Base-by-base conservation (phyloP, 768 basidiomycete species). In the Hydnum rufescens region DNA sequence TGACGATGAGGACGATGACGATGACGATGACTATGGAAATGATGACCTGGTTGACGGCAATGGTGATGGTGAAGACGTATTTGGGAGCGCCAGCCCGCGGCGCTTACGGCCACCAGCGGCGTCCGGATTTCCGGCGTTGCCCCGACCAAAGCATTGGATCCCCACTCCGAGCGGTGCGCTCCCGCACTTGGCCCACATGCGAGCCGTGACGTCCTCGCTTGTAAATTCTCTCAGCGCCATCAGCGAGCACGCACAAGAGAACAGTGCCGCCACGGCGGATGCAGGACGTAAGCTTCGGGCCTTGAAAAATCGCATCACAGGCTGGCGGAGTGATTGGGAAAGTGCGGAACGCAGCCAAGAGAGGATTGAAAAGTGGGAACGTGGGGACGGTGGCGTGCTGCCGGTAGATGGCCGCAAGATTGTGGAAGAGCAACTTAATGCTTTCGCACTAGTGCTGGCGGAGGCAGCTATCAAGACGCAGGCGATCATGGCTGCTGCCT, bases 171-270 rank as follows among this genome's bases (percentile, higher is more conserved):
- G 74, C 8, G 68, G 68, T 44, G 70, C 78, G 0, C 70, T 84
- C 46, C 71, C 77, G 1, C 79, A 83, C 53, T 70, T 90, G 48
- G 69, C 75, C 2, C 72, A 82, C 57, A 69, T 89, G 53, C 80
- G 86, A 42, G 72, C 76, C 23, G 73, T 77, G 62, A 90, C 87
- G 0, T 64, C 77, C 5, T 80, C 83, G 5, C 74, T 89, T 50
- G 77, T 82, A 44, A 67, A 78, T 23, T 81, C 84, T 6, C 72
- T 92, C 43, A 73, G 78, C 2, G 74, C 77, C 31, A 76, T 89
- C 57, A 85, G 82, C 25, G 87, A 92, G 60, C 83, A 88, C 55
- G 82, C 85, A 13, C 87, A 92, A 62, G 84, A 88, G 49, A 86
- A 87, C 60, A 77, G 80, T 5, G 88, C 82, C 1, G 81, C 80